Evolutionary conservation across 306 rosid species (phyloP), one percentile per base, ranked within the genome.

Genomic region (Cajanus cajan): DNA sequence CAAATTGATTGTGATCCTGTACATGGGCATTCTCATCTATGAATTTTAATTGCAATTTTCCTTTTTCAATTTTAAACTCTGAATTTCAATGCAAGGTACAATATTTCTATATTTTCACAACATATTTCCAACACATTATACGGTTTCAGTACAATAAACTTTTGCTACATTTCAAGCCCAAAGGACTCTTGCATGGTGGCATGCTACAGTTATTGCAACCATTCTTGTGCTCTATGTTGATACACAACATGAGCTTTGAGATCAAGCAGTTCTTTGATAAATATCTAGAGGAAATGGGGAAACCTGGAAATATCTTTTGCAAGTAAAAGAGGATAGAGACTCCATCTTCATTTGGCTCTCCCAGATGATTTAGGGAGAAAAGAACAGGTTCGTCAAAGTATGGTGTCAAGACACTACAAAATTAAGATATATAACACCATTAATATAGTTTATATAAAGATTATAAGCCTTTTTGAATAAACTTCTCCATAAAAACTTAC

Each of bases 231-330:
- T 36, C 58, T 66, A 45, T 65, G 52, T 67, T 57, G 52, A 54
- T n/a, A 73, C 34, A 28, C 44, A 57, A 40, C 39, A 16, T 41
- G 36, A 80, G 70, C 73, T 54, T 80, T 57, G 14, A 28, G 48
- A 16, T 48, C 62, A 36, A 44, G 50, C 70, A 15, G 48, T 72
- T 71, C 43, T 36, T 64, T 39, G 44, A 77, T 47, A 74, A 33
- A 78, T 43, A 62, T 77, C 73, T 15, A 76, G 69, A n/a, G 80
- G 50, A 80, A 78, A 72, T 25, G 58, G 37, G 41, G 54, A 54
- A 74, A 95, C 98, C 98, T 84, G 98, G 98, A 87, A 82, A 95
- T 68, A 95, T 95, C 87, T 95, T 95, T 84, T 92, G 97, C 89
- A 95, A 86, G 86, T 92, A 95, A 83, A 90, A 95, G 61, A 95